Conservation (phyloP, 257 asterid species). For the Solanum virginianum region DNA sequence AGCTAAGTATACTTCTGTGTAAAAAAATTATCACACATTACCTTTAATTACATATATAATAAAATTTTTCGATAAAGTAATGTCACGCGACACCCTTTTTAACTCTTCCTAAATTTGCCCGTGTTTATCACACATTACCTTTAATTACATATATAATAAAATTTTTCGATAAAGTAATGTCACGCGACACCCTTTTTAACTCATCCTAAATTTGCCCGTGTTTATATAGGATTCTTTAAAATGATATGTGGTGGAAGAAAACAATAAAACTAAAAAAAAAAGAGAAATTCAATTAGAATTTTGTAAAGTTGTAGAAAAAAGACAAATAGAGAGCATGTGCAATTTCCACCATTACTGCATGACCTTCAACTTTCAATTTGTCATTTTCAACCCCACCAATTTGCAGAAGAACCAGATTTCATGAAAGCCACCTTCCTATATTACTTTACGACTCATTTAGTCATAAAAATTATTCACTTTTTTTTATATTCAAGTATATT, state of each 20-base stretch:
- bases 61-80: too few species aligned
- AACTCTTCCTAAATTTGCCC: too few species aligned
- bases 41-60: too few species aligned
- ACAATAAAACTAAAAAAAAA: neutral
- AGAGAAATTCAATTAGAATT: neutral
- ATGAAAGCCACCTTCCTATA: neutral
- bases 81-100: too few species aligned
- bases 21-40: too few species aligned
- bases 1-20: too few species aligned
- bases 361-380: neutral
- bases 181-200: too few species aligned
- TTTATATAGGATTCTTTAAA: neutral
- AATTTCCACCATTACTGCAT: neutral
- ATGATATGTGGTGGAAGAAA: neutral
- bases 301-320: neutral
- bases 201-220: too few species aligned
- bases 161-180: too few species aligned
- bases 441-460: neutral
- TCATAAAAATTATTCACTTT: neutral
- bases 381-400: neutral
- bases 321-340: conserved; percentile 19
- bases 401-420: neutral
- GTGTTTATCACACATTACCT: too few species aligned
- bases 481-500: neutral
- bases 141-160: too few species aligned